Evolutionary conservation across 257 asterid genomes (phyloP), one percentile per base, ranked within the genome.

Genomic region (Coffea canephora): DNA sequence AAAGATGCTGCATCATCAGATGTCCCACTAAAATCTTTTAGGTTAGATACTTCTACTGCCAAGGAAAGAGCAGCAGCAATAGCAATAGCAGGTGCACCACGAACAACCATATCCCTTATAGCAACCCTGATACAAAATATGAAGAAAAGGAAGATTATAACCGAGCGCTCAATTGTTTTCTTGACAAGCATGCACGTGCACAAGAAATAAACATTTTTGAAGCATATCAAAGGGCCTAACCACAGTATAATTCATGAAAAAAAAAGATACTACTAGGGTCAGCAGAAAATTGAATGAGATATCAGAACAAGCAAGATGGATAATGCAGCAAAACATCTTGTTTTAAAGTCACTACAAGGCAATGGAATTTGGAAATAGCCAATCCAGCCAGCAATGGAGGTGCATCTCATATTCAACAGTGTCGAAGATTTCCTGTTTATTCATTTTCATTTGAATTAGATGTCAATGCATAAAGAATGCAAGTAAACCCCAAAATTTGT

Each of bases 31-130:
- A 87, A 93, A 43, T 78, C 79, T 82, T 79, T 86, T 71, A 89
- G 71, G 78, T 85, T 90, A 79, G 90, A 88, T 82, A 87, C 93
- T 88, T 95, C 99, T 9, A 95, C 95, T 4, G 99, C 97, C 87
- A 95, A 88, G 61, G 98, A 87, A 66, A 95, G 98, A 52, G 97
- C 94, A 74, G 99, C 99, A 70, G 98, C 92, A 78, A 95, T 92
- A 81, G 98, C 99, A 84, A 93, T 93, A 65, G 99, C 98, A 69
- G 99, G 99, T 61, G 99, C 99, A 75, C 99, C 98, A 69, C 98
- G 99, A 83, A 95, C 99, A 80, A 95, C 99, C 99, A 95, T 95
- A 73, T 91, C 98, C 87, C 82, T 83, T 86, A 93, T 95, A 50
- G 99, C 97, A 82, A 57, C 87, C 99, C 98, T 95, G 87, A 79